Evolutionary conservation across 768 basidiomycete genomes (phyloP), one percentile per base, ranked within the genome.

Genomic region (Coprinopsis cinerea): DNA sequence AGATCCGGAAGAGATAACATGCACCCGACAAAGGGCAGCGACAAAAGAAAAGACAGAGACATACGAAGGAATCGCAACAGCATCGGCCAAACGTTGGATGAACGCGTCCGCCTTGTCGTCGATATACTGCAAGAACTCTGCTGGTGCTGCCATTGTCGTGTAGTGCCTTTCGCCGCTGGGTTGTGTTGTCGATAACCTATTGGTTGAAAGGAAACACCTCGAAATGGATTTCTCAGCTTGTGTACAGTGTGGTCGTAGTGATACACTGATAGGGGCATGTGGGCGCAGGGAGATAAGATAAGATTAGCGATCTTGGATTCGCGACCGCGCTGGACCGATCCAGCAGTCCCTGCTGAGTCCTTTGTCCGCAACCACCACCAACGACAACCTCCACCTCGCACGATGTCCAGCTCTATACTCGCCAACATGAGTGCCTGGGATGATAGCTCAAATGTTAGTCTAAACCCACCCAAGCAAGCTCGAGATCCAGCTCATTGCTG

Each of bases 61-160:
- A 84, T 83, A 55, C 66, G 64, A 65, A 23, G 89, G 88, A 54
- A 95, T 94, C 15, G 82, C 79, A 45, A 95, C 90, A 15, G 92
- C 91, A 28, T 87, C 77, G 3, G 79, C 71, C 23, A 95, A 81
- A 41, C 92, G 78, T 53, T 82, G 67, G 52, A 98, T 88, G 61
- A 93, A 94, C 22, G 68, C 66, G 44, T 81, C 73, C 47, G 84
- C 75, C 57, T 95, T 82, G 15, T 70, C 61, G 54, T 93, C 82
- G 63, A 98, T 73, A 55, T 66, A 78, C 24, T 69, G 57, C 51
- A 77, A 59, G 48, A 79, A 75, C 46, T 75, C 71, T 20, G 64
- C 20, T 20, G 78, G 77, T n/a, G 73, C 73, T 48, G 76, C 67
- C 77, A 79, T 79, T 35, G 37, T 60, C 26, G 40, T 50, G 17